These are phyloP conservation scores for Apiospora pterosperma DNA, from an alignment of 2,329 filamentous ascomycete species.

Conservation along the genomic window DNA sequence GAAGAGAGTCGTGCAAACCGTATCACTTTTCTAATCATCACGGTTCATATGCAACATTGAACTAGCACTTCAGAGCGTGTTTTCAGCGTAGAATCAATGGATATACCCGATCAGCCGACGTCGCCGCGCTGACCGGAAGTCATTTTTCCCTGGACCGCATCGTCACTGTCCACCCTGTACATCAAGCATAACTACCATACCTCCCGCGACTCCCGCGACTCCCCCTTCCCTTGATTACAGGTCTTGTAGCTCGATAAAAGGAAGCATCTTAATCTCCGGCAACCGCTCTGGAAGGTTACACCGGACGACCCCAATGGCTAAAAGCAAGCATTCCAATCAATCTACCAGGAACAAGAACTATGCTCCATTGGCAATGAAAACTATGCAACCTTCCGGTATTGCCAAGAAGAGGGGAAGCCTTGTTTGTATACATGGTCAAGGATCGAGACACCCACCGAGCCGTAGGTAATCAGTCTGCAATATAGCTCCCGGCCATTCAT, in stretches of 20 bases:
- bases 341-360: neutral
- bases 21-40: neutral
- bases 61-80: neutral
- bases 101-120: neutral
- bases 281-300: neutral
- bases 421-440: neutral
- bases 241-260: neutral
- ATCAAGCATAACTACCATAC: neutral
- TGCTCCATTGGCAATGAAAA: neutral
- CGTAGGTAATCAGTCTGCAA: neutral
- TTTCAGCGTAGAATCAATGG: neutral
- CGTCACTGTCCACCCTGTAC: neutral
- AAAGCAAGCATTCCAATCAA: neutral
- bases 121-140: neutral
- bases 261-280: neutral
- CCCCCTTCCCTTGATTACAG: neutral
- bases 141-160: neutral
- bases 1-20: neutral
- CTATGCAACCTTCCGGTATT: neutral
- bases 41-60: neutral
- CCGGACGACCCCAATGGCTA: neutral
- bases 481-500: neutral
- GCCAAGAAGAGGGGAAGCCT: neutral
- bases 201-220: neutral
- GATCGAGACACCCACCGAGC: neutral